These are phyloP conservation scores for Paxillus ammoniavirescens DNA, from an alignment of 768 basidiomycete genomes.

Conservation along the genomic window DNA sequence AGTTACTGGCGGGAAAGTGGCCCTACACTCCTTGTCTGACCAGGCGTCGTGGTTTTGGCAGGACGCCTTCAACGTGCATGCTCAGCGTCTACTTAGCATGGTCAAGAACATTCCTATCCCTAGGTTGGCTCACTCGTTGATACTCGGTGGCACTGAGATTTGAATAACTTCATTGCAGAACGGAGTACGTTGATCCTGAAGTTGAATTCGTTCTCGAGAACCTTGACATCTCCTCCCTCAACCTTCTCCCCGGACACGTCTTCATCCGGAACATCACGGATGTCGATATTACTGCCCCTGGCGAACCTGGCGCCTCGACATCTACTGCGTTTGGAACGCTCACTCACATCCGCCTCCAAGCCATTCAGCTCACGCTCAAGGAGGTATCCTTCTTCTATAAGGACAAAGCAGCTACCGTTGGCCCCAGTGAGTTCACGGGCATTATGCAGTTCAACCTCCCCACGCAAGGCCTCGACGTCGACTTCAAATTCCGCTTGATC, in stretches of 20 bases:
- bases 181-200: constrained; percentile 67
- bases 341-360: constrained; percentile 65
- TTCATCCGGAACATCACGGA: constrained; percentile 73
- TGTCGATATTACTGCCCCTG: constrained; percentile 49
- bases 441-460: constrained; percentile 62
- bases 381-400: constrained; percentile 76
- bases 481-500: constrained; percentile 63
- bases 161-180: constrained; percentile 38
- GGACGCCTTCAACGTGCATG: constrained; percentile 78
- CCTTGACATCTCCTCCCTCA: constrained; percentile 65
- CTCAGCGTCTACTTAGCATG: constrained; percentile 53
- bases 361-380: constrained; percentile 57
- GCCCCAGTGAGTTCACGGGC: constrained; percentile 59
- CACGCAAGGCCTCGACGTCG: constrained; percentile 64
- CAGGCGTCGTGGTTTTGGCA: constrained; percentile 76
- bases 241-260: constrained; percentile 65
- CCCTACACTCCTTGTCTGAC: constrained; percentile 53
- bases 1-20: constrained; percentile 35
- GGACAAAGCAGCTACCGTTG: constrained; percentile 54
- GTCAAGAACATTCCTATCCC: constrained; percentile 69
- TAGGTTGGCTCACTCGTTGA: constrained; percentile 38
- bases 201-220: constrained; percentile 77
- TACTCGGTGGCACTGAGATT: not conserved
- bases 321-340: constrained; percentile 58
- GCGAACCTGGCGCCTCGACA: constrained; percentile 29